phyloP scores from a whole-genome alignment of 73 alveolate species.

The Symbiodinium pilosum region DNA sequence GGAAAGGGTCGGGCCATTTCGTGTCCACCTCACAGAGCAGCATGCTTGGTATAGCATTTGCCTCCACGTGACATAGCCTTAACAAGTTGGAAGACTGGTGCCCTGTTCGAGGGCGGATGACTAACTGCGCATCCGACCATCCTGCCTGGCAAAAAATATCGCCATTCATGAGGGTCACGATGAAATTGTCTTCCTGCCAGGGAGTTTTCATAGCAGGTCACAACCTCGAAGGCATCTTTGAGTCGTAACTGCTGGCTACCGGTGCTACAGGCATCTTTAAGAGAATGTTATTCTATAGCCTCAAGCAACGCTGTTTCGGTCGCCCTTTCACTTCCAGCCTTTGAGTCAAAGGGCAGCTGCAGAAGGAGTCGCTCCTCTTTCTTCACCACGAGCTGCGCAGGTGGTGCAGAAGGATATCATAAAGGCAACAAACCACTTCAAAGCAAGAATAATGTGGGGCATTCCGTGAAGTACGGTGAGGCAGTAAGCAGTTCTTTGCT shows the following conservation, averaged over 20 bases:
- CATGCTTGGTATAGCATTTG: no score
- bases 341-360: conserved; percentile 57
- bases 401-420: neutral
- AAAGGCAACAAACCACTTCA: neutral
- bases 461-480: neutral
- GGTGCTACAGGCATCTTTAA: no score
- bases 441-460: neutral
- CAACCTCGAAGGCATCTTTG: no score
- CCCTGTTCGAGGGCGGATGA: no score
- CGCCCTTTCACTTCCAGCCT: conserved; percentile 14
- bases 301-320: no score
- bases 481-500: neutral
- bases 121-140: no score
- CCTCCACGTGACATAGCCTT: no score
- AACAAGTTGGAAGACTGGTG: no score
- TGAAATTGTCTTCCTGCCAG: conserved; percentile 50
- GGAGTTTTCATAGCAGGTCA: no score
- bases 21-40: conserved; percentile 48
- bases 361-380: conserved; percentile 44
- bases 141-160: conserved; percentile 32
- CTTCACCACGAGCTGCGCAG: conserved; percentile 87
- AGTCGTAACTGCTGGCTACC: no score
- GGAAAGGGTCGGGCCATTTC: conserved; percentile 86
- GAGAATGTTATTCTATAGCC: no score
- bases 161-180: conserved; percentile 7